These are phyloP conservation scores for Hibiscus trionum DNA, from an alignment of 345 rosid species.

Conservation along the genomic window DNA sequence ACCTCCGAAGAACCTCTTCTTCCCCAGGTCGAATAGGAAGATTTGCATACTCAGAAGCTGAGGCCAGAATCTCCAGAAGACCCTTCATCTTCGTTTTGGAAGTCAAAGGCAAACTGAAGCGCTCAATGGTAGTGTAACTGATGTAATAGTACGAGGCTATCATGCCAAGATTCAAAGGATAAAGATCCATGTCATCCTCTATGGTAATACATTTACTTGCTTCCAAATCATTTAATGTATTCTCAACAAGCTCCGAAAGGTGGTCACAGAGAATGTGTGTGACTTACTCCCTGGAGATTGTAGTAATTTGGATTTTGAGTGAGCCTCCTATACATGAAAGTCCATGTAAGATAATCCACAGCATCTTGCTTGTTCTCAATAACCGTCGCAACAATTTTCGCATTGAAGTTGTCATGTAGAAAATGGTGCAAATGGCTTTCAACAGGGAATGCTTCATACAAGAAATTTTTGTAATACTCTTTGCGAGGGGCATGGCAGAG, in stretches of 20 bases:
- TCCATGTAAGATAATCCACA: conserved; percentile 93
- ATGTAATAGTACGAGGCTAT: conserved; percentile 78
- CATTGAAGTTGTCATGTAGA: conserved; percentile 82
- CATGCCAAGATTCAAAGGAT: conserved; percentile 79
- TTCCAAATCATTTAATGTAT: conserved; percentile 67
- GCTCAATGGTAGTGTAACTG: conserved; percentile 81
- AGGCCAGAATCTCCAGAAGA: conserved; percentile 73
- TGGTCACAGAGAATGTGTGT: conserved; percentile 96
- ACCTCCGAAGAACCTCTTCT: conserved; percentile 67
- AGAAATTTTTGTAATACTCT: conserved; percentile 88
- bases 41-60: conserved; percentile 81
- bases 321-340: conserved; percentile 89
- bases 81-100: conserved; percentile 92
- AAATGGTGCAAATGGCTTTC: conserved; percentile 90
- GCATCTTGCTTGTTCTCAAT: conserved; percentile 93
- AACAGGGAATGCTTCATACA: conserved; percentile 87
- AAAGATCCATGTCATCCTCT: conserved; percentile 79
- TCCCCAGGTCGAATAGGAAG: conserved; percentile 83
- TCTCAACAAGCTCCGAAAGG: conserved; percentile 91
- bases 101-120: conserved; percentile 78
- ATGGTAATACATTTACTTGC: conserved; percentile 68
- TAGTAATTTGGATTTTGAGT: conserved; percentile 87
- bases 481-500: conserved; percentile 83
- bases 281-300: conserved; percentile 91
- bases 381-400: conserved; percentile 74